A percentile compares a stretch with the other conserved stretches of the same genome.
Evolutionary conservation across 2,329 filamentous ascomycete species (phyloP).

Genomic region (Arthrobotrys conoides): DNA sequence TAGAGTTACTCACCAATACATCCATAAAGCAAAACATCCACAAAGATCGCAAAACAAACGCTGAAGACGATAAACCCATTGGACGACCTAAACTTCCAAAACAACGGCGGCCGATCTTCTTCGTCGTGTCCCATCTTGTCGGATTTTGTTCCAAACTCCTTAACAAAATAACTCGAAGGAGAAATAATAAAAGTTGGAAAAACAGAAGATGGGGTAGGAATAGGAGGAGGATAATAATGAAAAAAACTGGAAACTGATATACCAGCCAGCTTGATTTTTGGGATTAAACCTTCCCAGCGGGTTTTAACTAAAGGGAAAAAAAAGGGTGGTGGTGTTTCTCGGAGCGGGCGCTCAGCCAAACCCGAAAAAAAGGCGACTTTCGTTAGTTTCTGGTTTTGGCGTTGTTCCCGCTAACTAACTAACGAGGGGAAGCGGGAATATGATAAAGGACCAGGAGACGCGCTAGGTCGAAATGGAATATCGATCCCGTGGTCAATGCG

Average conservation of each 20-base stretch:
- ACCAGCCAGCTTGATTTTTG: conserved; percentile 15
- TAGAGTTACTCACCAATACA: conserved; percentile 55
- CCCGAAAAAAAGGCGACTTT: conserved; percentile 20
- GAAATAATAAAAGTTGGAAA: background rate
- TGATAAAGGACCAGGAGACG: background rate
- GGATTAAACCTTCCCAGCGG: too few species aligned
- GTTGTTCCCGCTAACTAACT: conserved; percentile 17
- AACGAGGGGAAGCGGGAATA: conserved; percentile 22
- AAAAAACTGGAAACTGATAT: conserved; percentile 21
- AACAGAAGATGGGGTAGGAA: conserved; percentile 4
- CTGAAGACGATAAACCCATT: conserved; percentile 58
- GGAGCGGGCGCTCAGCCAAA: conserved; percentile 24
- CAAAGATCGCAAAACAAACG: conserved; percentile 59
- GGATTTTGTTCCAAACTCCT: background rate
- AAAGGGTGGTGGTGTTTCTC: background rate
- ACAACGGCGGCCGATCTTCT: conserved; percentile 43
- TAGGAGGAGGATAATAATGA: conserved; percentile 11
- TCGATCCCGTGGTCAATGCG: conserved; percentile 24
- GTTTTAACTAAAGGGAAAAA: background rate
- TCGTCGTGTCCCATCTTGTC: conserved; percentile 52
- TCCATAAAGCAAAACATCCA: conserved; percentile 59
- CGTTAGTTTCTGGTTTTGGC: background rate
- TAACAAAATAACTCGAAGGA: background rate
- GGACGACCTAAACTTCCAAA: conserved; percentile 59
- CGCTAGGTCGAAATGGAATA: conserved; percentile 25